Percentiles rank a stretch among this genome's conserved stretches.
These are phyloP conservation scores for Lasiodiplodia citricola DNA, from an alignment of 2,329 filamentous ascomycete species.

Conservation along the genomic window DNA sequence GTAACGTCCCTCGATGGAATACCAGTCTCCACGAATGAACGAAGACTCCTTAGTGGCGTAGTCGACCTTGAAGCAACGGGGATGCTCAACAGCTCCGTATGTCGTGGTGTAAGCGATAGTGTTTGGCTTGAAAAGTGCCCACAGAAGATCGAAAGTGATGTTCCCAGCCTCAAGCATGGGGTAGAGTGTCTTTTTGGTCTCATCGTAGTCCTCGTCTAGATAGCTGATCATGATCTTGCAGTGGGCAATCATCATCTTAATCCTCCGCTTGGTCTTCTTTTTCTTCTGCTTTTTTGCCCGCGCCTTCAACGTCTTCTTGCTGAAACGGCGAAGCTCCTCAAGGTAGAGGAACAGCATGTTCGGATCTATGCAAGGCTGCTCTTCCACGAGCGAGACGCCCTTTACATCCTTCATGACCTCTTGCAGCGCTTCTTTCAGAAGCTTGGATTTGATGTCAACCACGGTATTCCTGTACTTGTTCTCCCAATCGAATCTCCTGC, in stretches of 20 bases:
- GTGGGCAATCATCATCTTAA: slow-evolving; percentile 64
- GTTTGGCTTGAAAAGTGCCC: slow-evolving; percentile 88
- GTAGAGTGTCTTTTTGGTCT: slow-evolving; percentile 78
- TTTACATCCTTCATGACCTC: slow-evolving; percentile 78
- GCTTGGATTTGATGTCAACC: slow-evolving; percentile 85
- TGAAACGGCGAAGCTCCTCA: slow-evolving; percentile 70
- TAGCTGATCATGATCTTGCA: slow-evolving; percentile 77
- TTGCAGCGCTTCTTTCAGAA: slow-evolving; percentile 71
- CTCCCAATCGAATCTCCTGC: slow-evolving; percentile 82
- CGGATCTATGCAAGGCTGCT: slow-evolving; percentile 68
- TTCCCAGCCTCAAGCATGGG: slow-evolving; percentile 80
- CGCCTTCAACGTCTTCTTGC: slow-evolving; percentile 67
- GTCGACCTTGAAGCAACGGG: slow-evolving; percentile 82
- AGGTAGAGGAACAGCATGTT: slow-evolving; percentile 66
- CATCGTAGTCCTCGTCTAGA: slow-evolving; percentile 79
- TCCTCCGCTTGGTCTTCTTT: slow-evolving; percentile 65
- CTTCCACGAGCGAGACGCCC: slow-evolving; percentile 79
- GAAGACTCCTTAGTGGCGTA: slow-evolving; percentile 71
- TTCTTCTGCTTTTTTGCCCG: slow-evolving; percentile 63
- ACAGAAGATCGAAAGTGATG: slow-evolving; percentile 87
- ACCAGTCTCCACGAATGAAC: slow-evolving; percentile 75
- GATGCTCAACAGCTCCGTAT: slow-evolving; percentile 77
- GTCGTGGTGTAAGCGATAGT: slow-evolving; percentile 78
- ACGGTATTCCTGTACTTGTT: slow-evolving; percentile 77
- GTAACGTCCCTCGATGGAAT: slow-evolving; percentile 77